Conservation (phyloP, 805 yeast genomes). For the Ogataea saltuana region DNA sequence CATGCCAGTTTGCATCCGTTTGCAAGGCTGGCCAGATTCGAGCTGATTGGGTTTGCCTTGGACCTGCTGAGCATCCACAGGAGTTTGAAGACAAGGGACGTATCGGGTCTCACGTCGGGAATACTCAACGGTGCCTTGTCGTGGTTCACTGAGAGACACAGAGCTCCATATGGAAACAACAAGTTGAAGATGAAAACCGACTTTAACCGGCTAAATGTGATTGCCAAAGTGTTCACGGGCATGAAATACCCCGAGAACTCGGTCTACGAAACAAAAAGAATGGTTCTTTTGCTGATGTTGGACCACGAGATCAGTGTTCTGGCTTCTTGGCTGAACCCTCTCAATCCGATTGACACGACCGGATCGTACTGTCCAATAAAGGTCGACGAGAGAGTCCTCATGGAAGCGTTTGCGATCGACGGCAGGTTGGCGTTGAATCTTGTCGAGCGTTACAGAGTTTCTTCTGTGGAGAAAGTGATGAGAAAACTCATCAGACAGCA, state of each 20-base stretch:
- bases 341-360: constrained; percentile 43
- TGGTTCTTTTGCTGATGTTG: constrained; percentile 60
- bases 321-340: constrained; percentile 75
- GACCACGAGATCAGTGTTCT: constrained; percentile 74
- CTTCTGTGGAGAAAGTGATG: constrained; percentile 41
- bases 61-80: constrained; percentile 61
- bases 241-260: constrained; percentile 25
- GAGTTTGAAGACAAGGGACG: constrained; percentile 48
- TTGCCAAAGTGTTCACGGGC: constrained; percentile 39
- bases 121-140: constrained; percentile 68
- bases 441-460: constrained; percentile 54
- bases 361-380: constrained; percentile 39
- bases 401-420: constrained; percentile 60
- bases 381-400: constrained; percentile 45
- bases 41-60: constrained; percentile 66
- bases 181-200: constrained; percentile 71
- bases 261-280: constrained; percentile 49
- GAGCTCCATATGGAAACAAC: constrained; percentile 86
- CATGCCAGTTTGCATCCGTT: constrained; percentile 81
- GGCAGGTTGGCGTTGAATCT: constrained; percentile 75
- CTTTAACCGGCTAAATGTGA: constrained; percentile 53
- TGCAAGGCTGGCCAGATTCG: constrained; percentile 73
- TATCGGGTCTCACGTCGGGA: constrained; percentile 45
- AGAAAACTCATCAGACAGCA: constrained; percentile 47
- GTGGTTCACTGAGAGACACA: constrained; percentile 69